A percentile compares a stretch with the other conserved stretches of the same genome.
Evolutionary conservation across 2,329 filamentous ascomycete species (phyloP).

Genomic region (Hypomyces perniciosus): DNA sequence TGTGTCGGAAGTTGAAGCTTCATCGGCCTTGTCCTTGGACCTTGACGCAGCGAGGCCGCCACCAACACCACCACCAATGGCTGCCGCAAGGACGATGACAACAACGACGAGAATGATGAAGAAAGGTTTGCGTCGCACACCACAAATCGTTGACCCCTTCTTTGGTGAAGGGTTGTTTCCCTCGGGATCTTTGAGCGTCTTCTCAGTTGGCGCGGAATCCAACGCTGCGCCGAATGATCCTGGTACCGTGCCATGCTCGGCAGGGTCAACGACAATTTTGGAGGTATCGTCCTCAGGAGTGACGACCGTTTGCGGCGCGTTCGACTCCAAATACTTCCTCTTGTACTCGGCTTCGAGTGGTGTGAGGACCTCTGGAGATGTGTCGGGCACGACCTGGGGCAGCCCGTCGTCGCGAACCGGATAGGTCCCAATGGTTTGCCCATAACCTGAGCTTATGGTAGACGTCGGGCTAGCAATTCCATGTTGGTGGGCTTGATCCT

Average conservation of each 20-base stretch:
- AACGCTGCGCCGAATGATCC: not conserved
- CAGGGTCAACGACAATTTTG: slow-evolving; percentile 8
- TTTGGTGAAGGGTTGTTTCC: not conserved
- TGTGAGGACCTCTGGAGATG: not conserved
- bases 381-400: slow-evolving; percentile 7
- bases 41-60: slow-evolving; percentile 13
- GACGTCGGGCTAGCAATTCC: not conserved
- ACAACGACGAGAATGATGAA: slow-evolving; percentile 13
- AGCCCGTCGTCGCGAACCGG: slow-evolving; percentile 5
- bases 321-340: slow-evolving; percentile 7
- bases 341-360: slow-evolving; percentile 8
- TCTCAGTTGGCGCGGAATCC: not conserved
- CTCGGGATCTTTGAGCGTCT: not conserved
- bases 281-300: slow-evolving; percentile 1
- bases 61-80: slow-evolving; percentile 16
- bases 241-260: not conserved
- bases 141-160: slow-evolving; percentile 8
- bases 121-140: slow-evolving; percentile 13
- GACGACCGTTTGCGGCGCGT: not conserved
- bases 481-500: not conserved
- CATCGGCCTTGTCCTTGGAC: slow-evolving; percentile 1
- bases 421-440: slow-evolving; percentile 2
- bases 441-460: slow-evolving; percentile 7
- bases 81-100: slow-evolving; percentile 14
- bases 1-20: not conserved